Evolutionary conservation across 371 early-diverging fungal species (phyloP), one percentile per base, ranked within the genome.

Genomic region (Rhizopus stolonifer): DNA sequence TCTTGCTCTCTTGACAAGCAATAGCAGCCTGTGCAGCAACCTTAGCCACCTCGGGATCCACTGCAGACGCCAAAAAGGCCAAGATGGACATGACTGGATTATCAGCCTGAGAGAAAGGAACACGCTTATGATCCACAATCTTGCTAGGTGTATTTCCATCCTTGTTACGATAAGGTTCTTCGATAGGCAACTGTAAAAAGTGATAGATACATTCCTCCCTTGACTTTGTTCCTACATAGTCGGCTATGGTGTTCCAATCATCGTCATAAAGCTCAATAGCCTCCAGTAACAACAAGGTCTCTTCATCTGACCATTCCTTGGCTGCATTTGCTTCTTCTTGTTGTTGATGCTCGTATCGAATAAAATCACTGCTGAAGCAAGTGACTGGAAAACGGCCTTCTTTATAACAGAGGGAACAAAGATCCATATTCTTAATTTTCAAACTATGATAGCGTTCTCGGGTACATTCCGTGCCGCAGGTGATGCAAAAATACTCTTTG

Each of bases 81-180:
- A 98, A 87, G 0, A 99, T 86, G 9, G 93, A 88, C 91, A 98
- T 89, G 39, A 97, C 90, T 0, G 99, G 99, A 64, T 99, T 99
- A 46, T 96, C 95, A 0, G 92, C 92, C 38, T 89, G 88, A 34
- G 84, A 87, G 67, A 96, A 86, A 1, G 94, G 92, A 17, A 83
- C 73, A 32, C 87, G 77, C 34, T 89, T 78, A 67, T 81, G 90
- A 42, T 81, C 74, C 6, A 68, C 51, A 2, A 69, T 56, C 32
- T 67, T 32, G 36, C 56, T 34, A 14, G 47, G 38, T 6, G 11
- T 19, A 29, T 32, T 11, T 0, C 60, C 52, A 13, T 57, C 58
- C 4, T 48, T 47, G 1, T 64, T 46, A 11, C 69, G 61, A 62
- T 90, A 93, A 6, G 91, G 88, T 48, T 99, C 98, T 56, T 93